phyloP scores from a whole-genome alignment of 805 yeast genomes.

The Candida jianshihensis region DNA sequence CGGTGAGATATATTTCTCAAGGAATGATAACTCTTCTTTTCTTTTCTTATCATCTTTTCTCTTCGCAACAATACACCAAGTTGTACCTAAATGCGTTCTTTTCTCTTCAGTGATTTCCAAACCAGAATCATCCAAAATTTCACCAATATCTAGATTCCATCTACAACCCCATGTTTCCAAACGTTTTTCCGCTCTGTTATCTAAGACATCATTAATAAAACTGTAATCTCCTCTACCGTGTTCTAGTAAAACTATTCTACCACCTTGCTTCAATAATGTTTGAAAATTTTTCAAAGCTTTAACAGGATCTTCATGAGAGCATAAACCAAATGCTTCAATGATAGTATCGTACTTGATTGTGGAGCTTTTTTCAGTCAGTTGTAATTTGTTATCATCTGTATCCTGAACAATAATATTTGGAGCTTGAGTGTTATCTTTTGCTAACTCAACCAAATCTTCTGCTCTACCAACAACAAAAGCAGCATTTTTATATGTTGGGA shows the following conservation, averaged over 20 bases:
- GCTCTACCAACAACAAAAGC: constrained; percentile 90
- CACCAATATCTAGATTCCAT: constrained; percentile 94
- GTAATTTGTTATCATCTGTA: constrained; percentile 19
- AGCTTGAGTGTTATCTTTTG: constrained; percentile 26
- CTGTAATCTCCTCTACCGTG: constrained; percentile 87
- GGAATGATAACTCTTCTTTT: constrained; percentile 39
- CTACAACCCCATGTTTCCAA: constrained; percentile 94
- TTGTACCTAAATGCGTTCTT: constrained; percentile 85
- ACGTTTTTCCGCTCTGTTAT: constrained; percentile 75
- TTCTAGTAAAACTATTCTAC: constrained; percentile 79
- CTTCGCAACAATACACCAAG: constrained; percentile 79
- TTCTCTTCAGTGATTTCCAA: constrained; percentile 74
- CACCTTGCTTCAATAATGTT: constrained; percentile 74
- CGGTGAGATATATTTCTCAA: constrained; percentile 41
- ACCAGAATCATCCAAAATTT: constrained; percentile 75
- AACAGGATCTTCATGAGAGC: constrained; percentile 94
- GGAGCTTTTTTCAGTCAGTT: constrained; percentile 19
- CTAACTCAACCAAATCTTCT: constrained; percentile 63
- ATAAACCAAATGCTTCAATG: constrained; percentile 88
- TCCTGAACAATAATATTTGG: constrained; percentile 15
- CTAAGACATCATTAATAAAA: constrained; percentile 72
- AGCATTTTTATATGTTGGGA: constrained; percentile 62
- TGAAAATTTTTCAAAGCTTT: constrained; percentile 71
- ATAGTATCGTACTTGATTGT: constrained; percentile 79
- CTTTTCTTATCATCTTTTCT: constrained; percentile 57